Base-by-base conservation (phyloP, 1,284 basidiomycete genomes). In the Xerocomus nothofagi region DNA sequence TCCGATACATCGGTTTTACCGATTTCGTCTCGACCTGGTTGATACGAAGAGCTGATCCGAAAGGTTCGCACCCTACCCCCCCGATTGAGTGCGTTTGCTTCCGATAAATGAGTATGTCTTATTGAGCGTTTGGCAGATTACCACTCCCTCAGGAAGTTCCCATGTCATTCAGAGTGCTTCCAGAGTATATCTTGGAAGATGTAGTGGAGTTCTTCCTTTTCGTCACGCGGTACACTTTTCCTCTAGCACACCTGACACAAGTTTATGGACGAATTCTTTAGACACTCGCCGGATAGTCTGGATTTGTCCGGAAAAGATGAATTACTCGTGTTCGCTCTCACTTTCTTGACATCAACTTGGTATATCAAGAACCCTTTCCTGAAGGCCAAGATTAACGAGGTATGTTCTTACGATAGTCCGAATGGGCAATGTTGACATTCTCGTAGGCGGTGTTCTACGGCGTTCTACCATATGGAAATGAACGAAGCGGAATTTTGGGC, bases 321-420 rank as follows among this genome's bases (percentile, higher is more conserved):
- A 59, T 74, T 99, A n/a, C 76, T 98, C 56, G 82, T 86, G 0
- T 99, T 98, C 70, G 82, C 86, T 32, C 77, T 98, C 57, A 93
- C 91, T 0, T 98, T 98, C 79, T 75, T 99, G 48, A 88, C 90
- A 7, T 97, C 93, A 6, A 92, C 91, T 0, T 92, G 90, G 82
- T 98, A 96, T 68, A 94, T 99, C 75, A 98, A 97, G 74, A 99
- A 99, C 59, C 97, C 97, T 0, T 98, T 97, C 78, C 71, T 99
- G 59, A 98, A 98, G 71, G 86, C 93, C n/a, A 98, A 99, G 71
- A 86, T 99, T 38, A 93, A 98, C 56, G 93, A 96, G 63, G 92
- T 93, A 37, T 11, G 27, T 11, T 27, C n/a, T 15, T 31, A 39
- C 33, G 42, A 34, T n/a, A 6, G 44, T 20, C 23, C 2, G 6